Base-by-base conservation (phyloP, 2,329 filamentous ascomycete species). In the Aureobasidium sp. region DNA sequence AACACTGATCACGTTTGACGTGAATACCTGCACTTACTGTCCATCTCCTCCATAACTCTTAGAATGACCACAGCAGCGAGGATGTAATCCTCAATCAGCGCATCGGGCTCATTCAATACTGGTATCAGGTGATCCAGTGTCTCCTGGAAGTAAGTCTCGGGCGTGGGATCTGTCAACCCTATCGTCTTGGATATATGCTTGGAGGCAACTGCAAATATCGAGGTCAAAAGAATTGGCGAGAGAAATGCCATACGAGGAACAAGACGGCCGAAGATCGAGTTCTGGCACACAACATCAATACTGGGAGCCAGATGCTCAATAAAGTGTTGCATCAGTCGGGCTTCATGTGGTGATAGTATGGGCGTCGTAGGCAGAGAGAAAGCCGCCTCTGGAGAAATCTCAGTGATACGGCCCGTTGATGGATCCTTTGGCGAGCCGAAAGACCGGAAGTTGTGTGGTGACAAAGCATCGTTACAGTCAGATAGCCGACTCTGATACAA, bases 11-110 rank as follows among this genome's bases (percentile, higher is more conserved):
- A 21, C 9, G 7, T 29, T 16, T 10, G n/a, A 4, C 4, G 32
- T 47, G 6, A 4, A 21, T 27, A 4, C 3, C 10, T 25, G 25
- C 2, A 34, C 58, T 41, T 48, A 60, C 58, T 67, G 61, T 83
- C 79, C 64, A 85, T 79, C 65, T 85, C 82, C 67, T 85, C 82
- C 30, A 83, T 75, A 1, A 83, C 80, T 1, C 83, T 75, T 2
- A 85, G 74, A 10, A 85, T 82, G 32, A 85, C 82, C 0, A 79
- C 80, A 0, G 82, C 81, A 0, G 82, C 81, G 37, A 83, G 77
- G 2, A 82, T 68, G 42, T 81, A 78, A 66, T 82, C 80, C 62
- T 82, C 79, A 13, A 76, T 69, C 1, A 78, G 72, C 3, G 74
- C 75, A 14, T 34, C 59, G 9, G 65, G 67, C 39, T 76, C 73